Evolutionary conservation across 805 yeast species (phyloP), one percentile per base, ranked within the genome.

Genomic region (Pichia californica): DNA sequence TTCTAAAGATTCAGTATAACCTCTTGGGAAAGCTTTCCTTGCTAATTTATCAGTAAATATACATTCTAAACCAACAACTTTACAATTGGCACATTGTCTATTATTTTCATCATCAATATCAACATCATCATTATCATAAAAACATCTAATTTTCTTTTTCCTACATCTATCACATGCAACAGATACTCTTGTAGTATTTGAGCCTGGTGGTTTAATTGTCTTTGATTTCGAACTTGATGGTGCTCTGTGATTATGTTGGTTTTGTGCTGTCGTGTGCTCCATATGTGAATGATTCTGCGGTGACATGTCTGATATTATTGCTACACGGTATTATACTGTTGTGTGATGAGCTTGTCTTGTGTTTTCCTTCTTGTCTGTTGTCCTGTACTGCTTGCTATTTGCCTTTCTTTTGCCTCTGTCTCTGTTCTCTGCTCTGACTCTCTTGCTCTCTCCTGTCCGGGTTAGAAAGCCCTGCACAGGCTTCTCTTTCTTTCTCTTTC

Each of bases 111-210:
- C 39, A 16, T 31, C 26, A 7, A 16, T 8, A 6, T 28, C 28
- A 3, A 36, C 42, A 31, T 54, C 58, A 15, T 55, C 59, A 21
- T 61, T 58, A 31, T 61, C 63, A 37, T 61, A 61, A 36, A 58
- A 61, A 65, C 94, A 84, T 45, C 80, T 75, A 11, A 83, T 79
- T 61, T 85, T 85, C 56, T 84, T 85, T 38, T 85, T 77, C 40
- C 96, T 68, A 57, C 96, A 88, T 40, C 97, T 66, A 58, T 88
- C 96, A 62, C 96, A 88, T 0, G 95, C 95, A 58, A 88, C 96
- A 0, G 95, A 89, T 3, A 85, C 84, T 44, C 96, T 65, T 45
- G 78, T 81, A 0, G 74, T 69, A 23, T 74, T 69, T 13, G 79
- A 67, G 2, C 91, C 89, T 2, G 86, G 86, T 2, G 86, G 74